phyloP scores from a whole-genome alignment of 306 rosid genomes.

The Trichosanthes truncata region DNA sequence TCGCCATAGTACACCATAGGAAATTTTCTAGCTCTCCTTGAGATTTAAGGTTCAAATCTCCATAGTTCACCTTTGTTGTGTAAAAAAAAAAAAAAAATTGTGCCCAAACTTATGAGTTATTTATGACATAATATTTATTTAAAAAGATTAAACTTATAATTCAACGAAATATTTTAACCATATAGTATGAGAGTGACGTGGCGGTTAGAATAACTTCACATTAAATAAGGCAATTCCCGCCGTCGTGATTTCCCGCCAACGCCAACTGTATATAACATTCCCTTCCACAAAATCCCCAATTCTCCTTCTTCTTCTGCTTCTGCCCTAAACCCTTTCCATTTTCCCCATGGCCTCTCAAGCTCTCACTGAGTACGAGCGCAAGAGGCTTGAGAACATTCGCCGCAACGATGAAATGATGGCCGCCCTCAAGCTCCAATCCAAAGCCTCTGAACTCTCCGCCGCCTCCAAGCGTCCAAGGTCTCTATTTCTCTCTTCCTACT shows the following conservation, averaged over 20 bases:
- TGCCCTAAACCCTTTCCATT: background rate
- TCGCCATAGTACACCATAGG: too few relatives aligned
- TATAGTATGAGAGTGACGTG: background rate
- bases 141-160: background rate
- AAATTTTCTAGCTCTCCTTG: too few relatives aligned
- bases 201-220: background rate
- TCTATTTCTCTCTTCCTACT: background rate
- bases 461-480: conserved; percentile 62
- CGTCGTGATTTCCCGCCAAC: conserved; percentile 5
- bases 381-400: conserved; percentile 80
- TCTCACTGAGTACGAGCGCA: conserved; percentile 67
- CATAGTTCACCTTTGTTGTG: too few relatives aligned
- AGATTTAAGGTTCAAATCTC: too few relatives aligned
- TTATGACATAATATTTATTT: background rate
- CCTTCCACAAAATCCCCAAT: background rate
- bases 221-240: background rate
- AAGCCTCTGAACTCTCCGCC: conserved; percentile 44
- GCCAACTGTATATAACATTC: background rate
- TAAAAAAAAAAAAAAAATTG: too few relatives aligned
- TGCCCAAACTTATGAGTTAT: too few relatives aligned
- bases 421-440: conserved; percentile 62
- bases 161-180: background rate
- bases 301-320: background rate
- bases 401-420: conserved; percentile 83
- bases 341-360: conserved; percentile 41